Evolutionary conservation across 805 yeast genomes (phyloP), one percentile per base, ranked within the genome.

Genomic region (Teunomyces lycoperdinae): DNA sequence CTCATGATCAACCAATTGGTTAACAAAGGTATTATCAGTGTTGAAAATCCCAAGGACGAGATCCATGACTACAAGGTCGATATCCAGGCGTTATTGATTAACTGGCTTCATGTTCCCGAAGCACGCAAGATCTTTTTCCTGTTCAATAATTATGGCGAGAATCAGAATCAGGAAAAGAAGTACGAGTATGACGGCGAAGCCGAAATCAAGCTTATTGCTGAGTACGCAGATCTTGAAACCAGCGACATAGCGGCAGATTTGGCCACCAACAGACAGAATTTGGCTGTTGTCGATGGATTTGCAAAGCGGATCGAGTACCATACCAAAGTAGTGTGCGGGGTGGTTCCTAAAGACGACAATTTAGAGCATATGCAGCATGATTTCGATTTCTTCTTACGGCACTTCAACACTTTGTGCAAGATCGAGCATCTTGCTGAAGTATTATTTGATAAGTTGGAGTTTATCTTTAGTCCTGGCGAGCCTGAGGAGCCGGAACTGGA

Each of bases 91-190:
- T 66, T 85, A 31, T 64, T 85, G 43, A 73, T 85, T 52, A 79
- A 77, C 47, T 84, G 89, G 88, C 78, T 85, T 31, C 84, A 85
- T 4, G 47, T 82, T 0, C 83, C 85, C 0, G 87, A 81, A 45
- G 89, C 90, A 0, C 72, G 83, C 51, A 77, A 74, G 38, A 57
- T 85, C 4, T 84, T 79, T 54, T 81, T 80, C 54, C 55, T 56
- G 48, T 47, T 60, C 30, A 62, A 64, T 45, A 60, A 52, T 35
- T 52, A 38, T 26, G 11, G n/a, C 13, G 49, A 38, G 27, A 36
- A 31, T 26, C 43, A 28, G 13, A 36, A 26, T 26, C 43, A 28
- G 13, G 42, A 26, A 33, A 44, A 40, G 30, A 36, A 43, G 38
- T 48, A 39, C 40, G 24, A 40, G 13, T 40, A 40, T 13, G 11